Evolutionary conservation across 2,329 filamentous ascomycete species (phyloP), one percentile per base, ranked within the genome.

Genomic region (Trichoderma sp.): DNA sequence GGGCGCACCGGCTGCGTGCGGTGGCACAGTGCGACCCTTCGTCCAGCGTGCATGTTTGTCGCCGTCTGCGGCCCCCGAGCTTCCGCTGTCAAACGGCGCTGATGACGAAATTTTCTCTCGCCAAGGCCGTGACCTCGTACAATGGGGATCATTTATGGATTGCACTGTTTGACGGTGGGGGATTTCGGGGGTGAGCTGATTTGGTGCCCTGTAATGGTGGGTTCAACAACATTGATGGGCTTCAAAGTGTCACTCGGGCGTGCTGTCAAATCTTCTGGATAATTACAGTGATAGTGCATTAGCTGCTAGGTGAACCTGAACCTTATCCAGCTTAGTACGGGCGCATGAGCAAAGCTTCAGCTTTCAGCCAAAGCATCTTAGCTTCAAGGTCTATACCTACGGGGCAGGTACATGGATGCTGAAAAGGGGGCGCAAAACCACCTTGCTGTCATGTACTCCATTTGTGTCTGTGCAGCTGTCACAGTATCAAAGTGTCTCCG

Each of bases 51-150:
- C n/a, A 1, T 51, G 65, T 69, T 70, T 62, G 67, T 51, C 30
- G 28, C 57, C 21, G 21, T 47, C 67, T 62, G 67, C 24, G 57
- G 28, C 57, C 30, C 65, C 67, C 67, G 67, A 53, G 36, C 56
- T 61, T 69, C 66, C 56, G 56, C 30, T 61, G 67, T 62, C 57
- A 70, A 36, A 47, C 36, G 26, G 34, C 9, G 11, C n/a, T 15
- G 26, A 69, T 69, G 65, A 69, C 56, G 65, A 69, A 69, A 67
- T 58, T n/a, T 32, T 18, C 21, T 43, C 32, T 39, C 21, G 64
- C 51, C 64, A 67, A 58, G 64, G 24, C 64, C 64, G 24, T 64
- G 61, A 12, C 34, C 36, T 47, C 18, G 26, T 30, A 43, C 39
- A 47, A 26, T 14, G 30, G 47, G 7, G 60, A 18, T 26, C 60